These are phyloP conservation scores for Diaporthe vaccinii DNA, from an alignment of 2,329 filamentous ascomycete species.

Conservation along the genomic window DNA sequence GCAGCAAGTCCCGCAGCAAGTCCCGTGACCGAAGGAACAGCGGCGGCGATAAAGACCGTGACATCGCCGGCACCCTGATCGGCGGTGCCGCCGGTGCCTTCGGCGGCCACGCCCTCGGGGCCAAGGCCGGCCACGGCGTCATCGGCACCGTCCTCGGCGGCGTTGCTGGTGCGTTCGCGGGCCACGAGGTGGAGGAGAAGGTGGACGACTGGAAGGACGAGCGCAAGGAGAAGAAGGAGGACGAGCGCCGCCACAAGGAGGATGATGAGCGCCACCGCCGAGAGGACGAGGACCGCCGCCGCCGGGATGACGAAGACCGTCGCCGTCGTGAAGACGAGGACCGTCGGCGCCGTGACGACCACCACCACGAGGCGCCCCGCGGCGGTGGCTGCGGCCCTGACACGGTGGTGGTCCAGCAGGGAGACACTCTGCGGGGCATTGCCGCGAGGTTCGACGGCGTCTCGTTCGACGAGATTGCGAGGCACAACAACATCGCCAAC, in stretches of 20 bases:
- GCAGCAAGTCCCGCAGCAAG: constrained; percentile 13
- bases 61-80: constrained; percentile 55
- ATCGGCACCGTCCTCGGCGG: constrained; percentile 55
- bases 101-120: constrained; percentile 57
- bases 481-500: constrained; percentile 55
- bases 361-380: constrained; percentile 38
- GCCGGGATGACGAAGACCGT: constrained; percentile 41
- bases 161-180: constrained; percentile 56
- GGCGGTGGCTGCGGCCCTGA: constrained; percentile 43
- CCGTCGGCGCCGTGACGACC: background rate
- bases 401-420: constrained; percentile 55
- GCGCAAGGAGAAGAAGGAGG: constrained; percentile 55
- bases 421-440: constrained; percentile 58
- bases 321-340: constrained; percentile 36
- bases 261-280: constrained; percentile 43
- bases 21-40: constrained; percentile 10
- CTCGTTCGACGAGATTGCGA: constrained; percentile 55
- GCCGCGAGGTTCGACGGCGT: constrained; percentile 49
- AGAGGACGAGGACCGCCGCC: constrained; percentile 18
- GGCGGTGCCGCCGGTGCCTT: constrained; percentile 57
- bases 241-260: constrained; percentile 44
- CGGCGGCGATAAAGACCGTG: constrained; percentile 55
- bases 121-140: constrained; percentile 50
- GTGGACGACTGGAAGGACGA: constrained; percentile 56
- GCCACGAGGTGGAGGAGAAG: constrained; percentile 57